These are phyloP conservation scores for Malassezia pachydermatis DNA, from an alignment of 1,284 basidiomycete species.

Conservation along the genomic window DNA sequence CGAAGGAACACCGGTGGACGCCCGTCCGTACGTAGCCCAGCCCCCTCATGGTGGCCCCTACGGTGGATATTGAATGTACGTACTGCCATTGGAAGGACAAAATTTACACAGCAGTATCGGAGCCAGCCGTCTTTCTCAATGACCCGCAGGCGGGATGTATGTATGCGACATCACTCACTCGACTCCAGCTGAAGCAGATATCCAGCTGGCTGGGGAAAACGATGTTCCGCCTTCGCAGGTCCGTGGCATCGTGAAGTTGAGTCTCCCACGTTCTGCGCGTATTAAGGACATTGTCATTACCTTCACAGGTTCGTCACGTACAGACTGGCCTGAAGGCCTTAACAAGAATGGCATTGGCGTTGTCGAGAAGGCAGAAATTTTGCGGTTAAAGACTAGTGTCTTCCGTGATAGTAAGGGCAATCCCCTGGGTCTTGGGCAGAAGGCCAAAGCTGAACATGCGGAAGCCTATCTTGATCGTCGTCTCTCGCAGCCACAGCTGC, in stretches of 20 bases:
- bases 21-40: neutral
- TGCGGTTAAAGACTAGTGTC: conserved; percentile 63
- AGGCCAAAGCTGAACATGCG: neutral
- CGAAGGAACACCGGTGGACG: too few relatives aligned
- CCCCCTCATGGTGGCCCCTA: conserved; percentile 6
- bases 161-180: neutral
- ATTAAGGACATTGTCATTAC: conserved; percentile 75
- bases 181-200: neutral
- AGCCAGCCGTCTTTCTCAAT: conserved; percentile 40
- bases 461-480: neutral
- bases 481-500: neutral
- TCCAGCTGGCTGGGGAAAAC: conserved; percentile 18
- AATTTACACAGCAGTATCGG: conserved; percentile 14
- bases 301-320: conserved; percentile 60
- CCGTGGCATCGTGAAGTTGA: conserved; percentile 73
- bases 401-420: conserved; percentile 55
- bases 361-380: conserved; percentile 67
- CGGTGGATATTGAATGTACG: conserved; percentile 7
- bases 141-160: conserved; percentile 18
- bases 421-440: conserved; percentile 10
- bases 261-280: conserved; percentile 69
- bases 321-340: conserved; percentile 76
- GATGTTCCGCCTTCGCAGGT: conserved; percentile 65
- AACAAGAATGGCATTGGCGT: conserved; percentile 70
- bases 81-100: too few relatives aligned